A percentile compares a stretch with the other conserved stretches of the same genome.
These are phyloP conservation scores for Heliocybe sulcata DNA, from an alignment of 1,284 basidiomycete species.

Conservation along the genomic window DNA sequence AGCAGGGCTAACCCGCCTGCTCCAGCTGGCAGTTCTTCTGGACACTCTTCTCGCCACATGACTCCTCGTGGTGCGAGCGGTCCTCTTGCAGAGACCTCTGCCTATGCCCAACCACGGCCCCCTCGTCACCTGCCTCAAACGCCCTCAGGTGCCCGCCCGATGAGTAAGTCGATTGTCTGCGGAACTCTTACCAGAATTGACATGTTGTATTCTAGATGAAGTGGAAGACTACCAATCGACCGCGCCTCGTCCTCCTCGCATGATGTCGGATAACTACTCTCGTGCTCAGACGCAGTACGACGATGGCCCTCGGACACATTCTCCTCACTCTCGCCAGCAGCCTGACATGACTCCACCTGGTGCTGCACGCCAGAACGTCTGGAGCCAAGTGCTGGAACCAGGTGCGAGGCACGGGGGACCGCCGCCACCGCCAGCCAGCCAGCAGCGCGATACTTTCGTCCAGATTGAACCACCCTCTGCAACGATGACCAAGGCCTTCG, in stretches of 20 bases:
- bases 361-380: conserved; percentile 61
- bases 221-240: conserved; percentile 18
- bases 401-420: conserved; percentile 39
- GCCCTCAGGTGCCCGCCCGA: conserved; percentile 22
- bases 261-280: conserved; percentile 30
- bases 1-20: conserved; percentile 12
- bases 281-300: conserved; percentile 27
- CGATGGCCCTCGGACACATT: conserved; percentile 40
- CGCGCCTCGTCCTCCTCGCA: conserved; percentile 17
- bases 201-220: background rate
- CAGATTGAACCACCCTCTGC: conserved; percentile 71
- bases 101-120: conserved; percentile 10
- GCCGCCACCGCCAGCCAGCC: conserved; percentile 13
- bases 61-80: conserved; percentile 19
- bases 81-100: conserved; percentile 13
- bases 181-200: background rate
- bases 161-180: conserved; percentile 10
- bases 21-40: conserved; percentile 5
- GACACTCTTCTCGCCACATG: conserved; percentile 17
- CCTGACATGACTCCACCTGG: conserved; percentile 30
- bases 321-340: conserved; percentile 29
- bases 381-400: conserved; percentile 82
- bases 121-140: background rate
- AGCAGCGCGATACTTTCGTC: conserved; percentile 66
- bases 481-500: conserved; percentile 87